phyloP scores from a whole-genome alignment of 495 filamentous ascomycete species.

The Penicillium canariense region DNA sequence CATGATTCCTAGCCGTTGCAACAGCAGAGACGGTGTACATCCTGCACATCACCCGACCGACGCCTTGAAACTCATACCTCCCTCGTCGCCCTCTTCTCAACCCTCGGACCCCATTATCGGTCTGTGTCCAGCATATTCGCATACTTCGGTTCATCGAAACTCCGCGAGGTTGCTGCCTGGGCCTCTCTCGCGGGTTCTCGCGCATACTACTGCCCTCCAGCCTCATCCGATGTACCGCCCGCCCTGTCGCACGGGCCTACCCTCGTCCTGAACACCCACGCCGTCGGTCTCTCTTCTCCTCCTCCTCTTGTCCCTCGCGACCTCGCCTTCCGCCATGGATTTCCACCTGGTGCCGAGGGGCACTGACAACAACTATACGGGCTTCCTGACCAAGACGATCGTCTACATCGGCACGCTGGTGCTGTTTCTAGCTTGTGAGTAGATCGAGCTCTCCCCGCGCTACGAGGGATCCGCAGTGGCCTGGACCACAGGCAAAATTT shows the following conservation, averaged over 20 bases:
- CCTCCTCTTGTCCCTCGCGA: not conserved
- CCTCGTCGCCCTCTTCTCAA: not conserved
- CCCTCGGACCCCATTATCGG: not conserved
- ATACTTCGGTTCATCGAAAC: not conserved
- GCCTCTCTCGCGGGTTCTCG: not conserved
- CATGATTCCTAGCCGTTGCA: not conserved
- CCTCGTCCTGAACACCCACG: slow-evolving; percentile 8
- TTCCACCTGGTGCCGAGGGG: slow-evolving; percentile 44
- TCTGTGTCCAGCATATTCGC: not conserved
- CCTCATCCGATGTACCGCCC: slow-evolving; percentile 3
- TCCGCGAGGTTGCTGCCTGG: slow-evolving; percentile 1
- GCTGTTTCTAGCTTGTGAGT: slow-evolving; percentile 60
- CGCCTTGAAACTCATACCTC: not conserved
- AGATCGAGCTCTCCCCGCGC: slow-evolving; percentile 1
- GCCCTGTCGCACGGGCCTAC: slow-evolving; percentile 16
- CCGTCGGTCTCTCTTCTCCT: slow-evolving; percentile 3
- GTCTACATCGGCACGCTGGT: slow-evolving; percentile 59
- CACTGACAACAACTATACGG: slow-evolving; percentile 46
- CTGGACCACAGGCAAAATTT: not conserved
- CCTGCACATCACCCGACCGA: not conserved
- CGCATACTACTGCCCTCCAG: not conserved
- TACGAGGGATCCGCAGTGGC: not conserved
- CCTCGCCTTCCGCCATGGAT: slow-evolving; percentile 31
- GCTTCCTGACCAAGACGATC: slow-evolving; percentile 48
- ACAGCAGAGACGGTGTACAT: not conserved